Percentiles rank a stretch among this genome's conserved stretches.
These are phyloP conservation scores for Clarireedia sp. DNA, from an alignment of 2,329 filamentous ascomycete genomes.

Conservation along the genomic window DNA sequence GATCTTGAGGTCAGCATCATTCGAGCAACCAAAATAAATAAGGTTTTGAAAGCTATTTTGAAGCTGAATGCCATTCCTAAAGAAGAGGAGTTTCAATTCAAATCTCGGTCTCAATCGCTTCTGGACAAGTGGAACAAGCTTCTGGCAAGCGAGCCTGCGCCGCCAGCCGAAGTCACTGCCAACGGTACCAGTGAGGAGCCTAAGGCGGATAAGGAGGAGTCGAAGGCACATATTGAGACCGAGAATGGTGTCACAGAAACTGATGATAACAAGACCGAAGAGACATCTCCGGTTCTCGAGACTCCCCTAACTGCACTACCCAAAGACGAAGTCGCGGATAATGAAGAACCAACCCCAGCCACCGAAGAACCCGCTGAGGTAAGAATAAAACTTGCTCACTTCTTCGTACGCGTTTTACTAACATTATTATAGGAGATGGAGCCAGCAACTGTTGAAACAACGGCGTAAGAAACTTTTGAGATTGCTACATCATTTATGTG, in stretches of 20 bases:
- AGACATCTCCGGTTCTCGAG: constrained; percentile 32
- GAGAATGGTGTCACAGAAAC: constrained; percentile 27
- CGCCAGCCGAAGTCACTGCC: constrained; percentile 29
- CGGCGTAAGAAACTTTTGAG: constrained; percentile 14
- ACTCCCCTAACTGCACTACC: constrained; percentile 19
- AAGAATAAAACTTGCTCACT: background rate
- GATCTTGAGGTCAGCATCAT: constrained; percentile 88
- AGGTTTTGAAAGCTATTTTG: constrained; percentile 89
- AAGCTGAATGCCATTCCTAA: constrained; percentile 75
- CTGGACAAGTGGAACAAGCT: constrained; percentile 86
- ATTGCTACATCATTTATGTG: background rate
- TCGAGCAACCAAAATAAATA: constrained; percentile 91
- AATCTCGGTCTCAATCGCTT: constrained; percentile 68
- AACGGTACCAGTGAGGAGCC: constrained; percentile 31
- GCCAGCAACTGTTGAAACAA: constrained; percentile 17
- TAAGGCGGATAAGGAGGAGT: constrained; percentile 31
- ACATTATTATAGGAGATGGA: constrained; percentile 16
- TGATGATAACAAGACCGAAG: constrained; percentile 33
- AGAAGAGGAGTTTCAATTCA: constrained; percentile 86
- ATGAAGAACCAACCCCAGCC: constrained; percentile 24
- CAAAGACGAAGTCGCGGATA: constrained; percentile 20
- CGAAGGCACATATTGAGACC: constrained; percentile 21
- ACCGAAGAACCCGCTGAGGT: constrained; percentile 21
- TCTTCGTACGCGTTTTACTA: background rate
- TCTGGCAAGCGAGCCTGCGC: constrained; percentile 51